A percentile compares a stretch with the other conserved stretches of the same genome.
phyloP scores from a whole-genome alignment of 139 green algal genomes.

The Medakamo hakoo region DNA sequence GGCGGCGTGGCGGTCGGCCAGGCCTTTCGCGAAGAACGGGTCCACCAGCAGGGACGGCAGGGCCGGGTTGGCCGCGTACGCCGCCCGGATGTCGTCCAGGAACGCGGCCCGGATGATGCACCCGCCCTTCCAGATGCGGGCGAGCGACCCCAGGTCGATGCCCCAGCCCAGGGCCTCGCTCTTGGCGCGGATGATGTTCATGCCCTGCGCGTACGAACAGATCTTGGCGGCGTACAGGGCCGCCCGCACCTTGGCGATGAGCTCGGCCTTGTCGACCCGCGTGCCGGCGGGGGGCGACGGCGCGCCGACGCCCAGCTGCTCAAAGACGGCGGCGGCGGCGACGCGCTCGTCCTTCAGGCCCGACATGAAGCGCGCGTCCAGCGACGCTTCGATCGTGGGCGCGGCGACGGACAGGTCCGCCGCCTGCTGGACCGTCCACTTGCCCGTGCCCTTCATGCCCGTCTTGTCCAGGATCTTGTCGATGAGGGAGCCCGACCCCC shows the following conservation, averaged over 20 bases:
- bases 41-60: constrained; percentile 82
- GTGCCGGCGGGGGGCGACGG: constrained; percentile 12
- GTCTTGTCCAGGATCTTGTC: constrained; percentile 98
- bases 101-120: constrained; percentile 98
- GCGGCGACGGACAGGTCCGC: constrained; percentile 84
- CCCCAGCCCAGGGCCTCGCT: constrained; percentile 73
- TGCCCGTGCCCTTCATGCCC: constrained; percentile 56
- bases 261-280: constrained; percentile 69
- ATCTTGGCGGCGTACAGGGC: constrained; percentile 89
- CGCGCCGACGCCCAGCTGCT: constrained; percentile 12
- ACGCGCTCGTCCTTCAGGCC: constrained; percentile 87
- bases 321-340: constrained; percentile 47
- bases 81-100: constrained; percentile 73
- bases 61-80: constrained; percentile 62
- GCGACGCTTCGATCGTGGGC: constrained; percentile 83
- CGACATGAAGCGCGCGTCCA: constrained; percentile 80
- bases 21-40: constrained; percentile 63
- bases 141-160: constrained; percentile 79
- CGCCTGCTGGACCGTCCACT: constrained; percentile 99
- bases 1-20: constrained; percentile 49
- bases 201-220: constrained; percentile 90
- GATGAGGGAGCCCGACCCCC: constrained; percentile 53
- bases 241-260: constrained; percentile 69
- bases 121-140: constrained; percentile 96
- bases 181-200: constrained; percentile 98